Percentiles rank a stretch among this genome's conserved stretches.
These are phyloP conservation scores for Sanguinoderma infundibulare DNA, from an alignment of 1,284 basidiomycete species.

Conservation along the genomic window DNA sequence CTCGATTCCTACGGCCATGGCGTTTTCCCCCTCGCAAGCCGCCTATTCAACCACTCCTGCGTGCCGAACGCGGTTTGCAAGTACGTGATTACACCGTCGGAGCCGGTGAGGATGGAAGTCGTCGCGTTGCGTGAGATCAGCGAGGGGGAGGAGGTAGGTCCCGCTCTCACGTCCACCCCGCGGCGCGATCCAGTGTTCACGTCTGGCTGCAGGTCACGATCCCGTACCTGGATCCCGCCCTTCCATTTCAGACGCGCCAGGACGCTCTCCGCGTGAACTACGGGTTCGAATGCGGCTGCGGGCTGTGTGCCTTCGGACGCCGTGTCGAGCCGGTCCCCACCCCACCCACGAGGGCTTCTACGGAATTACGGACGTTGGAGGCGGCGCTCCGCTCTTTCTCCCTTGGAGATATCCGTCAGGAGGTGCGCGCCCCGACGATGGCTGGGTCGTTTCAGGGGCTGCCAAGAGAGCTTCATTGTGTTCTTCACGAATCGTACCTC, in stretches of 20 bases:
- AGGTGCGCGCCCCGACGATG: conserved; percentile 9
- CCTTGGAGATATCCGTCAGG: conserved; percentile 29
- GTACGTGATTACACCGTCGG: conserved; percentile 48
- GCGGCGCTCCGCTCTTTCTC: conserved; percentile 44
- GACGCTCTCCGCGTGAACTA: conserved; percentile 64
- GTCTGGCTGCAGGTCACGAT: conserved; percentile 58
- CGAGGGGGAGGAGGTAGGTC: conserved; percentile 63
- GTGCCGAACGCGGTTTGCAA: conserved; percentile 70
- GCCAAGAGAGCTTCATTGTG: conserved; percentile 43
- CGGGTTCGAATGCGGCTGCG: conserved; percentile 68
- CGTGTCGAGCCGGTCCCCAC: conserved; percentile 40
- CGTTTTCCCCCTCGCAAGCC: conserved; percentile 72
- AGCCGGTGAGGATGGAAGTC: conserved; percentile 59
- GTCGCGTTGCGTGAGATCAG: conserved; percentile 61
- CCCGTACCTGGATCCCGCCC: conserved; percentile 76
- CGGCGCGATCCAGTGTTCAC: not conserved
- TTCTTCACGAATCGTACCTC: conserved; percentile 64
- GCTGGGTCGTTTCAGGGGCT: conserved; percentile 37
- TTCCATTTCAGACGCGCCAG: conserved; percentile 58
- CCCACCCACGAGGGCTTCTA: conserved; percentile 37
- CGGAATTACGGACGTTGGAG: conserved; percentile 38
- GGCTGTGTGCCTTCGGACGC: conserved; percentile 52
- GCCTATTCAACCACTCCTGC: conserved; percentile 80
- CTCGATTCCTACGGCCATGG: conserved; percentile 69
- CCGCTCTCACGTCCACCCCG: not conserved